These are phyloP conservation scores for Chamaecyparis obtusa DNA, from an alignment of 75 land plant genomes.

Conservation along the genomic window DNA sequence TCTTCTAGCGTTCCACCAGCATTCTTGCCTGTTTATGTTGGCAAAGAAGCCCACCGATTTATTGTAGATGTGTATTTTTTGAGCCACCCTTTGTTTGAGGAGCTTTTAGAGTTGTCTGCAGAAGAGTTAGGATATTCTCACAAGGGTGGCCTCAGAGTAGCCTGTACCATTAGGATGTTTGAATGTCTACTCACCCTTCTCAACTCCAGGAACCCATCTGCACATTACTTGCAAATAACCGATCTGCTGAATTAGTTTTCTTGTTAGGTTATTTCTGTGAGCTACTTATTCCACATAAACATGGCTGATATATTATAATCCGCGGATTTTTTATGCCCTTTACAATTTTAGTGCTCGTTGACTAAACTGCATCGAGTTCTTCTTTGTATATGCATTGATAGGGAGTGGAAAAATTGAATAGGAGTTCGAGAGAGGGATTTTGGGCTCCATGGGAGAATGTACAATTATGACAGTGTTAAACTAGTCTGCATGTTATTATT, in stretches of 20 bases:
- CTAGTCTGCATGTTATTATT: too few relatives aligned
- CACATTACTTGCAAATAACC: conserved; percentile 11
- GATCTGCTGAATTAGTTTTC: conserved; percentile 11
- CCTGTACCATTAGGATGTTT: conserved; percentile 29
- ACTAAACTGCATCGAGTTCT: too few relatives aligned
- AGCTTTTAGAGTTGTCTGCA: conserved; percentile 27
- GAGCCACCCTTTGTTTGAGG: conserved; percentile 35
- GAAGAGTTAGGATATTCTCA: conserved; percentile 43
- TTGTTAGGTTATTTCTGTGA: too few relatives aligned
- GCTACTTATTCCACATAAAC: too few relatives aligned
- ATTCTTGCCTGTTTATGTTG: conserved; percentile 31
- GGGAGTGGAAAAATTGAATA: too few relatives aligned
- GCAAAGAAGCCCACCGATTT: conserved; percentile 24
- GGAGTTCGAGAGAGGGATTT: too few relatives aligned
- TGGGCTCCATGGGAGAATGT: too few relatives aligned
- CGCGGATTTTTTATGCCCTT: too few relatives aligned
- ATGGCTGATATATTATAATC: too few relatives aligned
- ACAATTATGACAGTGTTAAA: too few relatives aligned
- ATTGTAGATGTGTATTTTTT: conserved; percentile 31
- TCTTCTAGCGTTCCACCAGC: conserved; percentile 15
- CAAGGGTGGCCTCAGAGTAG: conserved; percentile 15
- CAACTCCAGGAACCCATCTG: conserved; percentile 12
- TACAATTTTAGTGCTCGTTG: too few relatives aligned
- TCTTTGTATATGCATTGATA: too few relatives aligned
- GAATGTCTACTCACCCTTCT: conserved; percentile 17